phyloP scores from a whole-genome alignment of 2,329 filamentous ascomycete genomes.

The Botrytis aclada region DNA sequence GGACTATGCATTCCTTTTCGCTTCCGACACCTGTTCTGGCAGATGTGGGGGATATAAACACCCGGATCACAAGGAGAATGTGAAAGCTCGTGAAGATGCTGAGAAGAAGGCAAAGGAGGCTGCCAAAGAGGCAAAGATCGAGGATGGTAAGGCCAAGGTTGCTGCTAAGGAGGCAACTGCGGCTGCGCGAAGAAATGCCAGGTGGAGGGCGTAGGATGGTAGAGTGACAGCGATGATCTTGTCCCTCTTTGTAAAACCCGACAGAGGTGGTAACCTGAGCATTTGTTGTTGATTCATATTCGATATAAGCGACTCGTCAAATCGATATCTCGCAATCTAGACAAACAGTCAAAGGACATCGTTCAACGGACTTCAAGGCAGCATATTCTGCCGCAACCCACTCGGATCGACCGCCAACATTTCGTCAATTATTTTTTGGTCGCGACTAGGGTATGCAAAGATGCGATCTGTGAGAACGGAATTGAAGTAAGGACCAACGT shows the following conservation, averaged over 20 bases:
- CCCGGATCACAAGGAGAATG: not conserved
- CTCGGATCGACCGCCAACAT: not conserved
- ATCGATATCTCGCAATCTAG: not conserved
- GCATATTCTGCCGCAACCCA: not conserved
- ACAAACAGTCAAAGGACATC: not conserved
- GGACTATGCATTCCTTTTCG: accelerated
- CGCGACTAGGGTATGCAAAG: not conserved
- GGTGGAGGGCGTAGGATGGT: too few species aligned
- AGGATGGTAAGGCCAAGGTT: not conserved
- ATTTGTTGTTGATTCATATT: not conserved
- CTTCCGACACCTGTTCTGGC: not conserved
- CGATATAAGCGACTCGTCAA: not conserved
- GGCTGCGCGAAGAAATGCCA: not conserved
- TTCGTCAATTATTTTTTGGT: not conserved
- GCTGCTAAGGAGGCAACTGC: not conserved
- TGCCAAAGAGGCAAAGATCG: not conserved
- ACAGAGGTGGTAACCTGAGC: too few species aligned
- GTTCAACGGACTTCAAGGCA: not conserved
- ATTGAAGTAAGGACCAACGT: not conserved
- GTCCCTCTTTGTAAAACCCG: not conserved
- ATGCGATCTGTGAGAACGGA: too few species aligned
- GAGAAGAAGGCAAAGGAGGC: not conserved
- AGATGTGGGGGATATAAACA: not conserved
- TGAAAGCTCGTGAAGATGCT: not conserved
- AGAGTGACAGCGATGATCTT: not conserved